Base-by-base conservation (phyloP, 129 eudicot species). In the Mikania micrantha region DNA sequence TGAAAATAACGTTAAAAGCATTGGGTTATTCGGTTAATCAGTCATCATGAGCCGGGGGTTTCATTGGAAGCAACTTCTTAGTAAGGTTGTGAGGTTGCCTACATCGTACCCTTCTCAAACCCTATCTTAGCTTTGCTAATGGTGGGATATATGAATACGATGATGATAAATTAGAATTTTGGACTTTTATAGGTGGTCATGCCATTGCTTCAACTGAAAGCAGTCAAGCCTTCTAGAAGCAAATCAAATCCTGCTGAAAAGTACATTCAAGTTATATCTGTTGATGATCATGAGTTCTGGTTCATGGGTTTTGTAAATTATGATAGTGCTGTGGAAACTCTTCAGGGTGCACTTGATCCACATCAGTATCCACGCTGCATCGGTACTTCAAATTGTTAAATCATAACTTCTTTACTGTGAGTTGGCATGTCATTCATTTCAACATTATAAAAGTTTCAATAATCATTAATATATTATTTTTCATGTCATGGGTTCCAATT, bases 271-370 rank as follows among this genome's bases (percentile, higher is more conserved):
- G 57, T 82, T 40, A 63, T 79, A 44, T 82, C 91, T 0, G 64
- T 82, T 10, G 87, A 82, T 73, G 69, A 68, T 24, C 87, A 85
- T 34, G 91, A 85, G 35, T 85, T 85, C 44, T 85, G 87, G 85
- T 85, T 70, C 71, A 82, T 85, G 91, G 91, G 91, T 29, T 81
- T 81, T 72, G 69, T 81, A 9, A 15, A 81, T 36, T 81, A 81
- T 44, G 79, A 67, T 9, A 71, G 71, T 13, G 85, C 82, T 13
- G 65, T 77, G 60, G 72, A 81, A 60, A 41, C 42, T 65, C 65
- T 77, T 24, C 74, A 80, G 38, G 81, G 80, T 38, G 31, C 58
- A 32, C 38, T 80, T 29, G 65, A 70, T 9, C 58, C 67, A 1
- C 77, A 35, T 52, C 69, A 75, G 24, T 35, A 58, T 67, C 69